These are phyloP conservation scores for Botrytis medusae DNA, from an alignment of 2,329 filamentous ascomycete genomes.

Conservation along the genomic window DNA sequence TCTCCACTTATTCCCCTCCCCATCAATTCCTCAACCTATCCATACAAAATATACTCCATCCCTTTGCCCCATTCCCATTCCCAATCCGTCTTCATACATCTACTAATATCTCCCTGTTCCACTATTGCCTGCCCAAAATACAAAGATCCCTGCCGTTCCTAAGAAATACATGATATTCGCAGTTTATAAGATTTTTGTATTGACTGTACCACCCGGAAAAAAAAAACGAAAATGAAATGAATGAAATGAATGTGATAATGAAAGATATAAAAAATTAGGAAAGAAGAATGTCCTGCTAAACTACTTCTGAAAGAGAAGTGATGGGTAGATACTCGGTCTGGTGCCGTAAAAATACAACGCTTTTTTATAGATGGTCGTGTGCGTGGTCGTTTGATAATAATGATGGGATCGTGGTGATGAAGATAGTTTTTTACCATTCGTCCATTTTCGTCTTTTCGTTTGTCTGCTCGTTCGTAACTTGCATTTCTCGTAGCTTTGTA, in stretches of 20 bases:
- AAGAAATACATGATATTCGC: conserved; percentile 14
- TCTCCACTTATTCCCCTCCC: background rate
- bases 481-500: conserved; percentile 17
- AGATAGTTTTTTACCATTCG: background rate
- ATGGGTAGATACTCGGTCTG: background rate
- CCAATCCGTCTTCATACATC: background rate
- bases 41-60: background rate
- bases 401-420: background rate
- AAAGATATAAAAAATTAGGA: background rate
- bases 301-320: background rate
- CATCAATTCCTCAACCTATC: background rate
- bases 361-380: background rate
- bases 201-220: background rate
- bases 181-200: background rate
- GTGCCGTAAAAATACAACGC: conserved; percentile 1
- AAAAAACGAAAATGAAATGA: background rate
- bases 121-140: background rate
- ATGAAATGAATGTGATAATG: background rate
- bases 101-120: background rate
- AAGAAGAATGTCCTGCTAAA: background rate
- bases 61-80: background rate
- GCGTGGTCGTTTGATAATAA: background rate
- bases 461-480: background rate
- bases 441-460: conserved; percentile 1
- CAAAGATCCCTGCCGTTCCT: background rate